Evolutionary conservation across 1,284 basidiomycete genomes (phyloP).

Genomic region (Trichosporon sp.): DNA sequence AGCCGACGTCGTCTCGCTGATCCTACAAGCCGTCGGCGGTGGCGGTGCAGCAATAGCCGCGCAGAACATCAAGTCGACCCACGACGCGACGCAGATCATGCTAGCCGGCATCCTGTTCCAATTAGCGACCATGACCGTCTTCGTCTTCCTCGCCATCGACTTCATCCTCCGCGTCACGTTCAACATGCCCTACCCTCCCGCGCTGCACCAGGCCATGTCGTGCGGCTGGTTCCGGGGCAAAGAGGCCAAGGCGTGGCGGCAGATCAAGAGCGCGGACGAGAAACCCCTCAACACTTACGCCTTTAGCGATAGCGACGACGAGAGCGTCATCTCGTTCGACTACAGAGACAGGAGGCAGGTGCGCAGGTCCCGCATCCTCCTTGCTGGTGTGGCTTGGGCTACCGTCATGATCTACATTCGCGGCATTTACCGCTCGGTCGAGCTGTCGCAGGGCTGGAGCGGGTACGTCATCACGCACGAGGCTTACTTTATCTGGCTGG

Average conservation of each 20-base stretch:
- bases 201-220: background rate
- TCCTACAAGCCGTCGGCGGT: constrained; percentile 49
- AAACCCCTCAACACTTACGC: background rate
- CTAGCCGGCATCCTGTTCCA: constrained; percentile 48
- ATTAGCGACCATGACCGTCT: constrained; percentile 38
- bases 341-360: background rate
- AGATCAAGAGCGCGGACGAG: background rate
- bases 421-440: constrained; percentile 39
- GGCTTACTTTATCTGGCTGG: constrained; percentile 33
- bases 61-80: constrained; percentile 19
- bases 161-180: constrained; percentile 28
- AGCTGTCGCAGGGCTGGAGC: constrained; percentile 35
- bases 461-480: constrained; percentile 25
- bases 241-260: too few species aligned
- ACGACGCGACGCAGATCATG: constrained; percentile 28
- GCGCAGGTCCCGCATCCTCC: constrained; percentile 20
- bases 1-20: constrained; percentile 45
- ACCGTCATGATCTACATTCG: constrained; percentile 40
- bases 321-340: background rate
- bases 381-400: constrained; percentile 31
- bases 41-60: constrained; percentile 36
- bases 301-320: background rate
- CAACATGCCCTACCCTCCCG: constrained; percentile 21
- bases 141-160: constrained; percentile 32
- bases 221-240: background rate